Evolutionary conservation across 768 basidiomycete genomes (phyloP), one percentile per base, ranked within the genome.

Genomic region (Crucibulum laeve): DNA sequence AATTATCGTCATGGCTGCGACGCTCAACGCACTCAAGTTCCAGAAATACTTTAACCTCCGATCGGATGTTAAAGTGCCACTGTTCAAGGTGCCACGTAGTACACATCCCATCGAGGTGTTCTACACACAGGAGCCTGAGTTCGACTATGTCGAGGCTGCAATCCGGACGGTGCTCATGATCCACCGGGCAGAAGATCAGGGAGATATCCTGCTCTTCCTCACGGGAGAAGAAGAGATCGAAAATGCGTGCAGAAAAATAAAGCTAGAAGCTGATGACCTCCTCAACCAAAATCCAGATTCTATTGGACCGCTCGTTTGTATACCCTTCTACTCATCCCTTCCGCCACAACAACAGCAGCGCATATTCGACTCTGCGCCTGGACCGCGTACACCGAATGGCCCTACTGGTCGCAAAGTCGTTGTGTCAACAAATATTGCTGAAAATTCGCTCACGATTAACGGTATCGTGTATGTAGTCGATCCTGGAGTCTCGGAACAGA

Each of bases 381-480:
- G 71, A 4, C 60, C 91, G 0, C 69, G 74, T 3, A 70, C 63
- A 0, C 60, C 77, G 0, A 81, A 71, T 39, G 87, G 91, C 1
- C 85, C 91, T 0, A 83, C 87, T 0, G 95, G 95, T 0, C 80
- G 95, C 46, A 99, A 99, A 62, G 79, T 97, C 34, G 88, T 99
- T 24, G 72, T 98, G 1, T 91, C 93, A 7, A 99, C 95, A 22
- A 99, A 98, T 59, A 92, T 98, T 45, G 96, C 96, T 3, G 95
- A 99, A 65, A 97, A 95, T 1, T 95, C 92, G 1, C 67, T 98
- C 33, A 99, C 95, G 2, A 98, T 99, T 44, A 95, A 99, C 53
- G 95, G 95, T 18, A 97, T 99, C 55, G 94, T 99, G n/a, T 99
- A 98, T 55, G 95, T 97, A 44, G 93, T 97, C 35, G 95, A 97